Base-by-base conservation (phyloP, 345 rosid genomes). In the Lumnitzera racemosa region DNA sequence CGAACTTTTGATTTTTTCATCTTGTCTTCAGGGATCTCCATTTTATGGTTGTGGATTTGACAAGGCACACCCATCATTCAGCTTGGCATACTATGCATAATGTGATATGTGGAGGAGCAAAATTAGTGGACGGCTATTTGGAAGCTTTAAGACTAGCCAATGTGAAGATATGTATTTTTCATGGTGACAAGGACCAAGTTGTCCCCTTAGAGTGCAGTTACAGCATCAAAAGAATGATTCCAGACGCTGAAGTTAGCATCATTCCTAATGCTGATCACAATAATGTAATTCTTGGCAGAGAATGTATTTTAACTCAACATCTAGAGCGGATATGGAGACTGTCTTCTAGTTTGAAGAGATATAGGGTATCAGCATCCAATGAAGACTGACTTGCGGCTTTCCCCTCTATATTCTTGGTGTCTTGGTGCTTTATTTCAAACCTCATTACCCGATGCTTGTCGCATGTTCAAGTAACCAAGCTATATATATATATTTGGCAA, bases 81-180 rank as follows among this genome's bases (percentile, higher is more conserved):
- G 91, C 84, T 20, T 91, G 89, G 91, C 89, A 84, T 31, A 76
- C 80, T 27, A 78, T 86, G 94, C 94, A 88, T 57, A 91, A 88
- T 68, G 89, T 86, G 59, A 65, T 88, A 62, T 90, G 88, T 51
- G 89, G 94, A 29, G 96, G 91, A 61, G 83, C 81, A 0, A 90
- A 79, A 70, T 78, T 65, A 15, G 56, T 71, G 58, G 91, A 83
- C 55, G 79, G 73, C 3, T 78, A 73, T 56, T 66, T 88, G 55
- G 73, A 78, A 63, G 72, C 56, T 13, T 64, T 81, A 74, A 61
- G 56, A 3, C 56, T 64, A 16, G 64, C 71, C 2, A 41, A 61
- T 50, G 81, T 70, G n/a, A 77, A 63, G 59, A 11, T 88, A n/a
- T 70, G 63, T 58, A 67, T 83, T 25, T 47, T 86, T 24, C 98